Conservation (phyloP, 805 yeast genomes). For the Kazachstania bromeliacearum region DNA sequence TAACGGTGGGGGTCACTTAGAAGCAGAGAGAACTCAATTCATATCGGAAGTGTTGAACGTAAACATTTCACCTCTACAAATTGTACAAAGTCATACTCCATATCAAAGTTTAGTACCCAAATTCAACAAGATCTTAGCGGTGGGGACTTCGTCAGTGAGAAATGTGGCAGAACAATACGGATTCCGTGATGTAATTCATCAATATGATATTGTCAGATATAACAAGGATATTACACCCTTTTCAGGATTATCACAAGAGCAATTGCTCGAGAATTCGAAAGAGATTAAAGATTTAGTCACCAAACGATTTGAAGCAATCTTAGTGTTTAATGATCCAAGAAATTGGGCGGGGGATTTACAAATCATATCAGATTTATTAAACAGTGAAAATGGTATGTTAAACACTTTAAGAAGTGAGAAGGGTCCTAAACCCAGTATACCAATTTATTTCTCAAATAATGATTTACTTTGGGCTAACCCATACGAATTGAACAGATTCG, state of each 20-base stretch:
- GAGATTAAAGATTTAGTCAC: conserved; percentile 17
- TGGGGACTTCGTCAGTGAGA: conserved; percentile 68
- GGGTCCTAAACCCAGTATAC: conserved; percentile 44
- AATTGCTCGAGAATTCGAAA: conserved; percentile 34
- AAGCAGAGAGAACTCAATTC: conserved; percentile 46
- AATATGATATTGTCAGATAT: conserved; percentile 58
- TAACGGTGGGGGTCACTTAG: conserved; percentile 82
- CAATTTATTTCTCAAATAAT: conserved; percentile 70
- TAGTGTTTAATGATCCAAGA: conserved; percentile 83
- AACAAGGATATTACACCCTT: conserved; percentile 58
- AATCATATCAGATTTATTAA: conserved; percentile 60
- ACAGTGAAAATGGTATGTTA: conserved; percentile 49
- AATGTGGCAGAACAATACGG: conserved; percentile 71
- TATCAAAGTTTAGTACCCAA: conserved; percentile 48
- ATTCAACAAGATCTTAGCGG: conserved; percentile 58
- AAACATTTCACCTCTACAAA: conserved; percentile 46
- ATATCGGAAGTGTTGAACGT: conserved; percentile 38
- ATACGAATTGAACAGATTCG: conserved; percentile 68
- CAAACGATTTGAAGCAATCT: conserved; percentile 57
- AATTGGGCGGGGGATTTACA: conserved; percentile 84
- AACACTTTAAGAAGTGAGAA: conserved; percentile 45
- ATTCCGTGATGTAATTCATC: conserved; percentile 61
- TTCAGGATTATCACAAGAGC: conserved; percentile 58
- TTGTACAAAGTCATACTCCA: conserved; percentile 86
- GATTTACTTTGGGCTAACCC: conserved; percentile 87